Percentiles rank a stretch among this genome's conserved stretches.
phyloP scores from a whole-genome alignment of 1,139 yeast species.

The Hyphopichia pseudoburtonii region DNA sequence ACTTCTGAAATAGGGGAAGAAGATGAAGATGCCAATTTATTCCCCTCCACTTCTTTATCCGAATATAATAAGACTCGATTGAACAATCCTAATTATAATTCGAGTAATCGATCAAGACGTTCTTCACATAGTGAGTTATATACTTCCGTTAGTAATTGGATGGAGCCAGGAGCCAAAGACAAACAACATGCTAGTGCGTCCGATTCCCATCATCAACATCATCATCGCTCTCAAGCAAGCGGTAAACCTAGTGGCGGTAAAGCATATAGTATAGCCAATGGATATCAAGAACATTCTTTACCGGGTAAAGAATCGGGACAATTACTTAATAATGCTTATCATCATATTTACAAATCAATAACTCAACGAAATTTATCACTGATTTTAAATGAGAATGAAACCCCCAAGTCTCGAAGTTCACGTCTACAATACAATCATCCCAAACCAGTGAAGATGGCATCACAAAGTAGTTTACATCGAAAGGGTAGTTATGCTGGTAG shows the following conservation, averaged over 20 bases:
- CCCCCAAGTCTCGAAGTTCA: constrained; percentile 1
- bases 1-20: constrained; percentile 12
- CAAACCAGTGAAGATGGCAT: constrained; percentile 2
- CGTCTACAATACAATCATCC: constrained; percentile 8
- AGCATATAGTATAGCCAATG: constrained; percentile 4
- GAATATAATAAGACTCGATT: constrained; percentile 28
- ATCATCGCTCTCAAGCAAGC: not conserved
- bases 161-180: constrained; percentile 32
- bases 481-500: constrained; percentile 9
- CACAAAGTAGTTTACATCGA: constrained; percentile 6
- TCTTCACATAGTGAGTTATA: constrained; percentile 46
- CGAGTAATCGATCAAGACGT: constrained; percentile 24
- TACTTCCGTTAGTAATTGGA: constrained; percentile 43
- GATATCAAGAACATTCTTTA: not conserved
- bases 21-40: constrained; percentile 18
- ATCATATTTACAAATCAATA: constrained; percentile 36
- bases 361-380: constrained; percentile 32
- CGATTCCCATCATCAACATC: not conserved
- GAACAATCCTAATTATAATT: not conserved
- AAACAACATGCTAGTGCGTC: not conserved
- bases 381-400: constrained; percentile 16
- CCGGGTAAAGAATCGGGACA: constrained; percentile 2
- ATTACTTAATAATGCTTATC: constrained; percentile 30
- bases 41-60: constrained; percentile 38
- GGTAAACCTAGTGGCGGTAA: not conserved